Evolutionary conservation across 352 stramenopile species (phyloP), one percentile per base, ranked within the genome.

Genomic region (Peronospora farinosa): DNA sequence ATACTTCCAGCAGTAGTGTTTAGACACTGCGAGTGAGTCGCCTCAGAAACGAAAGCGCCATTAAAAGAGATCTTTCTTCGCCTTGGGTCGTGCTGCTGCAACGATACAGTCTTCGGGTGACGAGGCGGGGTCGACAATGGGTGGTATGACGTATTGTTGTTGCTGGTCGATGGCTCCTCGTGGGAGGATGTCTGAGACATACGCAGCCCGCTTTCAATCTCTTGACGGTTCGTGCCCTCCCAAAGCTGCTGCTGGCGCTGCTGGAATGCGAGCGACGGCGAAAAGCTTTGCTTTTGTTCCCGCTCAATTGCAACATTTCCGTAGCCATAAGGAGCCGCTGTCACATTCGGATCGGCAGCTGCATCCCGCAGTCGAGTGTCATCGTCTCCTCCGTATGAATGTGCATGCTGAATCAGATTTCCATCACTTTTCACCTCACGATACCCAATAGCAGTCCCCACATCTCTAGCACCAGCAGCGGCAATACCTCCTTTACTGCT

Each of bases 321-420:
- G 44, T 90, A 90, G 15, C 79, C 79, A 42, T 87, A 90, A 2
- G 79, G 79, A 5, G 76, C 79, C 3, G 79, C 59, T 7, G 69
- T 74, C 7, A 90, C 76, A 36, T 90, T 86, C 7, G 75, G 73
- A 48, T 90, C 82, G 1, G 66, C 50, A 7, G 54, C 57, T 10
- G 82, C 50, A 10, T 51, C 53, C 27, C 74, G 67, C 23, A 87
- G 40, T 31, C 63, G 63, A 17, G 75, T 60, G 0, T 82, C 73
- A 27, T 86, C 40, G 46, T 70, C 62, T 7, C 57, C 73, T 40
- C 66, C 80, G 33, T 86, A 89, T 8, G 80, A 92, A 40, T 88
- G 80, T 1, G 78, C 67, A 21, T 88, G 78, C 16, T 84, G 69
- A 27, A 67, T 63, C 5, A 61, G 48, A 28, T 78, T 77, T 3